These are phyloP conservation scores for Dictyostelium discoideum DNA, from an alignment of 78 protist genomes.

Conservation along the genomic window DNA sequence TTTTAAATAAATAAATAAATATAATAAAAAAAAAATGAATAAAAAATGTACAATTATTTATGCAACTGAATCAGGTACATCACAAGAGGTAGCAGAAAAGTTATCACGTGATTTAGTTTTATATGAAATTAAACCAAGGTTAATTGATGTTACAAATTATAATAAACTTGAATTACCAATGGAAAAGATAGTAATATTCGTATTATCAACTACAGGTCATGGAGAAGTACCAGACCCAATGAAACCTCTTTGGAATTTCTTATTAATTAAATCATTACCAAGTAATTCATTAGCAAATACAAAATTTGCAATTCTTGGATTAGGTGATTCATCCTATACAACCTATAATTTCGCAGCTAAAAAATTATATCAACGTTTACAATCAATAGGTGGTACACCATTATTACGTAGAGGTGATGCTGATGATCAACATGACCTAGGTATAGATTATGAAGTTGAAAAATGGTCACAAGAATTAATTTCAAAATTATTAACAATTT, in stretches of 20 bases:
- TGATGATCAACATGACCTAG: conserved; percentile 85
- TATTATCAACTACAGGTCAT: conserved; percentile 81
- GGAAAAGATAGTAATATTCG: conserved; percentile 66
- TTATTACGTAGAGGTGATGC: conserved; percentile 77
- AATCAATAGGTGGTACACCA: conserved; percentile 66
- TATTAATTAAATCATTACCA: conserved; percentile 49
- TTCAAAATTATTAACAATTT: neutral
- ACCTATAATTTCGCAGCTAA: conserved; percentile 79
- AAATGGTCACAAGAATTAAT: conserved; percentile 77
- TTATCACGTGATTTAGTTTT: conserved; percentile 46
- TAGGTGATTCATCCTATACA: conserved; percentile 82
- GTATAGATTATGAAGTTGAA: conserved; percentile 75
- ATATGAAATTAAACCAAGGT: neutral
- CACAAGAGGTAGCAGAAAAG: conserved; percentile 81
- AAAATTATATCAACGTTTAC: conserved; percentile 40
- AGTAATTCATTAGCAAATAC: conserved; percentile 32
- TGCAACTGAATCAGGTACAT: conserved; percentile 83
- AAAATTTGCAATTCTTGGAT: conserved; percentile 72
- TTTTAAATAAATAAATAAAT: neutral
- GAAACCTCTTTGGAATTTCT: conserved; percentile 76
- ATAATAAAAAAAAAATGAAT: neutral
- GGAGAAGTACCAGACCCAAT: conserved; percentile 87
- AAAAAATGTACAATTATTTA: conserved; percentile 47
- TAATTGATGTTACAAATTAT: conserved; percentile 55
- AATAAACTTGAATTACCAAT: conserved; percentile 55